Percentiles rank a stretch among this genome's conserved stretches.
phyloP scores from a whole-genome alignment of 768 basidiomycete genomes.

The Fomitopsis serialis region DNA sequence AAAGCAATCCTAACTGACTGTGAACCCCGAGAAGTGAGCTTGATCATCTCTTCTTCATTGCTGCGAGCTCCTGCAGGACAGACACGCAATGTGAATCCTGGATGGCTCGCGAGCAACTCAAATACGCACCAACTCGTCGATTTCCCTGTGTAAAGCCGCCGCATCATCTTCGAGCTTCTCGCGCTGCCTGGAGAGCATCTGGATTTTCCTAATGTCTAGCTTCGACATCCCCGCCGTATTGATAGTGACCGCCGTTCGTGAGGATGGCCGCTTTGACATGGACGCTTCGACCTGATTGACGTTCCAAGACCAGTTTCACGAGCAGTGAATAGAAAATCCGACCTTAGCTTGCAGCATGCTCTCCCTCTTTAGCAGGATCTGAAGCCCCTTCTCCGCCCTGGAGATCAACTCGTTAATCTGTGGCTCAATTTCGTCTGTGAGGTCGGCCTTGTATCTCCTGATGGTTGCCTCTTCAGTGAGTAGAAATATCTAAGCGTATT shows the following conservation, averaged over 20 bases:
- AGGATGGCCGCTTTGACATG: slow-evolving; percentile 34
- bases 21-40: not conserved
- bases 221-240: slow-evolving; percentile 54
- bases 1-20: not conserved
- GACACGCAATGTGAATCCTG: not conserved
- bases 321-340: too few relatives aligned
- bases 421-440: slow-evolving; percentile 79
- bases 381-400: slow-evolving; percentile 64
- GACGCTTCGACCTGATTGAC: slow-evolving; percentile 45
- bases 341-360: slow-evolving; percentile 62
- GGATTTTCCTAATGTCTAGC: slow-evolving; percentile 59
- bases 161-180: slow-evolving; percentile 65
- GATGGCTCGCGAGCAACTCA: not conserved
- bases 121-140: slow-evolving; percentile 45
- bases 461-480: slow-evolving; percentile 70
- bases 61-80: slow-evolving; percentile 14
- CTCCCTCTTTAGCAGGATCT: slow-evolving; percentile 57
- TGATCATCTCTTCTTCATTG: slow-evolving; percentile 19
- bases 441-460: slow-evolving; percentile 66
- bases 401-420: slow-evolving; percentile 71
- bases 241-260: slow-evolving; percentile 37
- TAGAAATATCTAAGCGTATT: slow-evolving; percentile 42
- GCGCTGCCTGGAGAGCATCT: slow-evolving; percentile 60
- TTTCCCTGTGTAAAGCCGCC: slow-evolving; percentile 52
- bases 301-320: not conserved